Evolutionary conservation across 2,329 filamentous ascomycete genomes (phyloP).

Genomic region (Arthrocladium fulminans): DNA sequence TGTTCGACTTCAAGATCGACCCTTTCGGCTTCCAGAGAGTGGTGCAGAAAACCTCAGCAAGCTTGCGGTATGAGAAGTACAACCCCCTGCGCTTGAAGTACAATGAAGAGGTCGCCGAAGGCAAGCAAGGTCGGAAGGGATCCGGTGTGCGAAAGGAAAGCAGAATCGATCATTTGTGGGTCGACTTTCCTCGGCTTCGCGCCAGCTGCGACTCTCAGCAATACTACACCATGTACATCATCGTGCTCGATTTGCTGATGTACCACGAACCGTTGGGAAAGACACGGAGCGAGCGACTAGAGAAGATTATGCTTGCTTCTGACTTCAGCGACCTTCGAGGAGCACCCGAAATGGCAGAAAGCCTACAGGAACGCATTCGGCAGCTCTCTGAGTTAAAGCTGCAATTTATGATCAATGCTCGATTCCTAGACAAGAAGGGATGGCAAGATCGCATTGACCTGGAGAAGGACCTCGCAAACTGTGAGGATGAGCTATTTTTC

Average conservation of each 20-base stretch:
- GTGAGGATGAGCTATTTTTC: conserved; percentile 97
- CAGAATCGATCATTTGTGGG: conserved; percentile 92
- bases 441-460: conserved; percentile 87
- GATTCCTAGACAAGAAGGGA: conserved; percentile 74
- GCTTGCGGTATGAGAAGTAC: conserved; percentile 93
- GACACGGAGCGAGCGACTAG: conserved; percentile 85
- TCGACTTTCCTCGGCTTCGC: conserved; percentile 88
- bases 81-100: conserved; percentile 95
- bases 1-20: conserved; percentile 91
- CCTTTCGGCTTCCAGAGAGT: conserved; percentile 97
- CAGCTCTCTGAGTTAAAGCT: conserved; percentile 94
- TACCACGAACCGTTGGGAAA: conserved; percentile 96
- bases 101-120: conserved; percentile 74
- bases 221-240: conserved; percentile 97
- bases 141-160: conserved; percentile 51
- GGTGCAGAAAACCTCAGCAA: conserved; percentile 92
- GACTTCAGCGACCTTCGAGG: conserved; percentile 96
- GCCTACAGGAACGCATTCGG: conserved; percentile 81
- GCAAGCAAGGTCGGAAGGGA: conserved; percentile 31
- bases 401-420: conserved; percentile 87
- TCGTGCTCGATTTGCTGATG: conserved; percentile 87
- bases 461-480: conserved; percentile 77
- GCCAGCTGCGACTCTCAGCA: conserved; percentile 96
- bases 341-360: conserved; percentile 84
- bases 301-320: conserved; percentile 97